Percentiles rank a stretch among this genome's conserved stretches.
Evolutionary conservation across 805 yeast genomes (phyloP).

Genomic region (Metschnikowia drakensbergensis): DNA sequence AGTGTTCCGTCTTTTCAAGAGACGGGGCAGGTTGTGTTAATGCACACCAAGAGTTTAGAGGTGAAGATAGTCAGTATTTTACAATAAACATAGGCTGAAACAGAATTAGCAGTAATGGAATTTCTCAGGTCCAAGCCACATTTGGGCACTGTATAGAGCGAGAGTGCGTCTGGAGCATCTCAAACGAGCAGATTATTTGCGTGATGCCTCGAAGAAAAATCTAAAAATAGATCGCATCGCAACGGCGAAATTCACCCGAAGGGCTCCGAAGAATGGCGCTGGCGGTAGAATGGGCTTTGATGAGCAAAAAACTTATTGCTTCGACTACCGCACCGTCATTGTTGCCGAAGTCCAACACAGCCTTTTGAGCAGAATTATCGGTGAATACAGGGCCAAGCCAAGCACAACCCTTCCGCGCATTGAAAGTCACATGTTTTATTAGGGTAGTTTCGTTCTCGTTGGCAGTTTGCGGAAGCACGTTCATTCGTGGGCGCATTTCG

Average conservation of each 20-base stretch:
- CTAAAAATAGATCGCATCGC: not conserved
- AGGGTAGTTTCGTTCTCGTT: not conserved
- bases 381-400: not conserved
- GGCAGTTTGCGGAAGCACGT: not conserved
- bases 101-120: not conserved
- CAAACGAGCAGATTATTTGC: not conserved
- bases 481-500: not conserved
- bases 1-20: slow-evolving; percentile 66
- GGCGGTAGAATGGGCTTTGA: not conserved
- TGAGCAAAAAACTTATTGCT: not conserved
- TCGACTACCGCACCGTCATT: too few species aligned
- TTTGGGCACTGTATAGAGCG: not conserved
- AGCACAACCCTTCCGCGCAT: not conserved
- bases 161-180: slow-evolving; percentile 1
- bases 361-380: too few species aligned
- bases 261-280: not conserved
- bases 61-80: slow-evolving; percentile 46
- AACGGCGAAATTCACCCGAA: not conserved
- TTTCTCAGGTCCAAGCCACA: not conserved
- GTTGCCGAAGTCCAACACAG: too few species aligned
- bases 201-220: not conserved
- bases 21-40: slow-evolving; percentile 60
- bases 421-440: not conserved
- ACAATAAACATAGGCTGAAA: not conserved
- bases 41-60: slow-evolving; percentile 56